Conservation (phyloP, 2,329 filamentous ascomycete species). For the Lasiodiplodia theobromae region DNA sequence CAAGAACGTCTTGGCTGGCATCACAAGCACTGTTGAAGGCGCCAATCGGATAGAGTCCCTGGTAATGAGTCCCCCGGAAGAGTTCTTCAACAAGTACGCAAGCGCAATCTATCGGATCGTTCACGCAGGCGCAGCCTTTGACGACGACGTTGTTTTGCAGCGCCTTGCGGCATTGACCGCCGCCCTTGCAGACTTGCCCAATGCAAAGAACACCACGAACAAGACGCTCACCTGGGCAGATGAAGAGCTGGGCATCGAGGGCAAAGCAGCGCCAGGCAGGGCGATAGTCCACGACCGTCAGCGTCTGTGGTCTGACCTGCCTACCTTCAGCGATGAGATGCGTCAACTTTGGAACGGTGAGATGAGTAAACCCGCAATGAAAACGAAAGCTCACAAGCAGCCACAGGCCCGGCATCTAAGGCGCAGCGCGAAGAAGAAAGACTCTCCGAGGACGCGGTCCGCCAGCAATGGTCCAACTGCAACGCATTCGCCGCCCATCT, state of each 20-base stretch:
- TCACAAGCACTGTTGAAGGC: background rate
- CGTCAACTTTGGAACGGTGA: background rate
- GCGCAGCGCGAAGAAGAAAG: background rate
- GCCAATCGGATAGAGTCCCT: background rate
- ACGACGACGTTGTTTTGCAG: background rate
- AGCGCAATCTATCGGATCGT: background rate
- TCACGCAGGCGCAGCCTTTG: background rate
- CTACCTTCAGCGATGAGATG: background rate
- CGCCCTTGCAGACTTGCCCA: background rate
- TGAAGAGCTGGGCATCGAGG: background rate
- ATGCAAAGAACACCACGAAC: background rate
- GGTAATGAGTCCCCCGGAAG: background rate
- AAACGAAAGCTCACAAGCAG: background rate
- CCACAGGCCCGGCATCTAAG: background rate
- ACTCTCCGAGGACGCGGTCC: background rate
- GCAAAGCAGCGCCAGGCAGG: background rate
- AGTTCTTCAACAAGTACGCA: background rate
- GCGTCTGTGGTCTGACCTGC: background rate
- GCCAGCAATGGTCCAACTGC: background rate
- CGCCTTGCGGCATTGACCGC: background rate
- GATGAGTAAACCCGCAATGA: background rate
- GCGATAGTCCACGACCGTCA: background rate
- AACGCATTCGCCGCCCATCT: conserved; percentile 6
- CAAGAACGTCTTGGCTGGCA: background rate
- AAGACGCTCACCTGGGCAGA: background rate